Percentiles rank a stretch among this genome's conserved stretches.
These are phyloP conservation scores for Phytopythium aichiense DNA, from an alignment of 352 stramenopile species.

Conservation along the genomic window DNA sequence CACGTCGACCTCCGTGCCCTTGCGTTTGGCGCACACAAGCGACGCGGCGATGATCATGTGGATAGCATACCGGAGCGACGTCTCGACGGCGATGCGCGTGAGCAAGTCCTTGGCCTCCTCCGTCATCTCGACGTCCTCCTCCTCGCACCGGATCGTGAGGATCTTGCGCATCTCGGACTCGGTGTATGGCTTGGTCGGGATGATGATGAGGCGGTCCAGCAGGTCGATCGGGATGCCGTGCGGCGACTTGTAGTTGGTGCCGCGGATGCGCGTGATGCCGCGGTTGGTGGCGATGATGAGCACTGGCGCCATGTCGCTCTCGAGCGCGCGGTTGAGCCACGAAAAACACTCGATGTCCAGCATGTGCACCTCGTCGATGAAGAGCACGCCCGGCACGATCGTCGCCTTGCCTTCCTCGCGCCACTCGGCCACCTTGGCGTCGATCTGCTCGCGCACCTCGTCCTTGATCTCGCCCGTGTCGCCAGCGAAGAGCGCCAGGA, in stretches of 20 bases:
- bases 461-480: conserved; percentile 99
- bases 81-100: conserved; percentile 98
- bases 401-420: conserved; percentile 96
- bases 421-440: conserved; percentile 97
- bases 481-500: conserved; percentile 98
- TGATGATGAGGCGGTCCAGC: conserved; percentile 98
- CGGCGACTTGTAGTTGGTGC: conserved; percentile 98
- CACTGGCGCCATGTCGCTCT: conserved; percentile 97
- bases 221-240: conserved; percentile 99
- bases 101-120: conserved; percentile 96
- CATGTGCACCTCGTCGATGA: conserved; percentile 99
- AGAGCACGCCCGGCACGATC: conserved; percentile 98
- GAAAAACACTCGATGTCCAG: conserved; percentile 99
- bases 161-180: conserved; percentile 96
- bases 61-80: conserved; percentile 98
- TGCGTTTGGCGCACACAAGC: conserved; percentile 92
- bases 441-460: conserved; percentile 99
- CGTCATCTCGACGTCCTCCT: conserved; percentile 99
- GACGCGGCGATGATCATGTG: conserved; percentile 99
- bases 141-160: conserved; percentile 95
- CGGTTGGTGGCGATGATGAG: conserved; percentile 99
- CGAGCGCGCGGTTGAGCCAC: conserved; percentile 98
- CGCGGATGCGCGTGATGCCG: conserved; percentile 97
- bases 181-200: conserved; percentile 96
- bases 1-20: conserved; percentile 88